These are phyloP conservation scores for Chytriomyces hyalinus DNA, from an alignment of 192 early-diverging fungal genomes.

Conservation along the genomic window DNA sequence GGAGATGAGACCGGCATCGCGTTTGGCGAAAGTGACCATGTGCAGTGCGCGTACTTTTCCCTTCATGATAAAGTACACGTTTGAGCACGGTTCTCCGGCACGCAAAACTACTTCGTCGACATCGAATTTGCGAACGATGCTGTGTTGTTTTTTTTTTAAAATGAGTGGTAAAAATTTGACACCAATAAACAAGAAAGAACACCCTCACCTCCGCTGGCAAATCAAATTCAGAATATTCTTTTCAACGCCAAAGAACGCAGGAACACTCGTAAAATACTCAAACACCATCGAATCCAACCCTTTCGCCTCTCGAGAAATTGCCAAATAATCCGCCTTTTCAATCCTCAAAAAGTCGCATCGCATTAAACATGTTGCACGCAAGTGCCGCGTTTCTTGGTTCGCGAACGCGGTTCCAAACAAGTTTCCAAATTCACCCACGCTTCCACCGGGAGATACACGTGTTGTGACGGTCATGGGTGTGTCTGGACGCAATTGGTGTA, in stretches of 20 bases:
- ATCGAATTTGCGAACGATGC: slow-evolving; percentile 32
- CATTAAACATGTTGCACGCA: slow-evolving; percentile 33
- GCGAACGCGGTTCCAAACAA: background rate
- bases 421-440: slow-evolving; percentile 25
- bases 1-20: slow-evolving; percentile 4
- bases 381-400: slow-evolving; percentile 10
- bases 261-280: slow-evolving; percentile 37
- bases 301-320: slow-evolving; percentile 30
- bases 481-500: slow-evolving; percentile 26
- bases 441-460: slow-evolving; percentile 18
- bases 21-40: slow-evolving; percentile 1
- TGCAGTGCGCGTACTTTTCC: slow-evolving; percentile 34
- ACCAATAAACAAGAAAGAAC: background rate
- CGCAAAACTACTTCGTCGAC: slow-evolving; percentile 29
- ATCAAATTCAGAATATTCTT: slow-evolving; percentile 1
- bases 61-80: slow-evolving; percentile 34
- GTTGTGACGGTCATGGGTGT: slow-evolving; percentile 32
- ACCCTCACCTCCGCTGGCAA: slow-evolving; percentile 32
- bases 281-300: slow-evolving; percentile 28
- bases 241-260: slow-evolving; percentile 32
- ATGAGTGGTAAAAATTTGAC: background rate
- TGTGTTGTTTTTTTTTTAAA: background rate
- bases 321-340: slow-evolving; percentile 35
- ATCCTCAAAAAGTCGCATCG: slow-evolving; percentile 22
- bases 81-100: slow-evolving; percentile 35